A percentile compares a stretch with the other conserved stretches of the same genome.
These are phyloP conservation scores for Lichtheimia ramosa DNA, from an alignment of 371 early-diverging fungal genomes.

Conservation along the genomic window DNA sequence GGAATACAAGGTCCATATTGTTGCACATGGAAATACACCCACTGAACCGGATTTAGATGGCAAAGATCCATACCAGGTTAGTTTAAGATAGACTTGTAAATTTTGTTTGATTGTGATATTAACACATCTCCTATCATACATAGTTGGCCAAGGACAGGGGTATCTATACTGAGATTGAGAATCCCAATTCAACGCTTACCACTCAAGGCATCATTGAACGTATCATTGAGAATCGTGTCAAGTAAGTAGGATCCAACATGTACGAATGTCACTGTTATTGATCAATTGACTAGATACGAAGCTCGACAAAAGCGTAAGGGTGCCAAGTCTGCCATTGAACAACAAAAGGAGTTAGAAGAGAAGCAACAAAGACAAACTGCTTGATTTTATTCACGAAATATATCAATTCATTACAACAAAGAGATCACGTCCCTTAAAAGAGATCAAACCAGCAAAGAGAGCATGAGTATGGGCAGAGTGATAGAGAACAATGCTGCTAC, in stretches of 20 bases:
- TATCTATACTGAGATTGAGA: slow-evolving; percentile 75
- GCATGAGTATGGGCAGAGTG: too few relatives aligned
- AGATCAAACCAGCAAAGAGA: too few relatives aligned
- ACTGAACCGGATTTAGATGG: slow-evolving; percentile 69
- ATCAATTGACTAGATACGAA: slow-evolving; percentile 40
- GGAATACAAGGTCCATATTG: slow-evolving; percentile 79
- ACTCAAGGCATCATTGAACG: slow-evolving; percentile 85
- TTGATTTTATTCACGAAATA: too few relatives aligned
- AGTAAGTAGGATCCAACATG: slow-evolving; percentile 40
- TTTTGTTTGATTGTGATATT: too few relatives aligned
- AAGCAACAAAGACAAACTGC: neutral
- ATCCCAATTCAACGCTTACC: slow-evolving; percentile 73
- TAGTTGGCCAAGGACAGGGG: slow-evolving; percentile 71
- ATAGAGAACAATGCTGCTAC: too few relatives aligned
- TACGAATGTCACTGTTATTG: neutral
- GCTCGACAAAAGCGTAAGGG: slow-evolving; percentile 76
- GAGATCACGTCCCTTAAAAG: too few relatives aligned
- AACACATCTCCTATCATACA: neutral
- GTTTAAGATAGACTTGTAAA: too few relatives aligned
- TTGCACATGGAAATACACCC: slow-evolving; percentile 73
- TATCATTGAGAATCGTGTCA: slow-evolving; percentile 80
- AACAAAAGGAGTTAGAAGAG: slow-evolving; percentile 56
- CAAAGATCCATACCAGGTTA: slow-evolving; percentile 73
- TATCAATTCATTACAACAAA: too few relatives aligned
- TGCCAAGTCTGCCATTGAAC: slow-evolving; percentile 65